Evolutionary conservation across 2,329 filamentous ascomycete genomes (phyloP), one percentile per base, ranked within the genome.

Genomic region (Colletotrichum tofieldiae): DNA sequence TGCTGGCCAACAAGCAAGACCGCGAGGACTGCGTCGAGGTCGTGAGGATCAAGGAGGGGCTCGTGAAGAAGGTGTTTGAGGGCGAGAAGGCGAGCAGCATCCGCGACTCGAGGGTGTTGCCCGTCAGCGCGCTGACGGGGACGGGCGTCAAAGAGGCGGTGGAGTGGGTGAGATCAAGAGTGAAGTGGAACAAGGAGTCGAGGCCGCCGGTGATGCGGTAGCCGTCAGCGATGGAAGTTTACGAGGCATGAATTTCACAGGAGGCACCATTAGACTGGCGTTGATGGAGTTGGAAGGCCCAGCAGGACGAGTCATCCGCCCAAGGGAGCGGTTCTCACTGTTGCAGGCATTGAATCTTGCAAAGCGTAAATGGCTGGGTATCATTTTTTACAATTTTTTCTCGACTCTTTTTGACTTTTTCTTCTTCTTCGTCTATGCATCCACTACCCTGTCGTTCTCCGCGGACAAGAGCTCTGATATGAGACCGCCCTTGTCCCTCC

Each of bases 1-100:
- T 99, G 60, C 85, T 99, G 75, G 96, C 96, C 73, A 99, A 99
- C 81, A 99, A 99, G 84, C 96, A 99, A 84, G 96, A 99, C 81
- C 87, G 96, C 2, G 96, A 99, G 83, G 96, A 98, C 82, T 98
- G 96, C 77, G 94, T 98, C 64, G 96, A 99, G 87, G 96, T 98
- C 2, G 96, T 98, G 72, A 88, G 95, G 75, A 98, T 99, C 80
- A 99, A 99, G 84, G 96, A 99, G 82, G 96, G 96, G 0, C 87
- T 98, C 66, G 95, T 99, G 63, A 93, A 97, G 83, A 95, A 93
- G 84, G 95, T 99, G 29, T 96, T 98, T 85, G 95, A 98, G 85
- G 94, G 96, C 26, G 94, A 97, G 80, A 96, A 96, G 84, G 94
- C 94, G 0, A 89, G 88, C 52, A 93, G 92, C 74, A 94, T 98